Conservation (phyloP, 768 basidiomycete species). For the Lactarius trivialis region DNA sequence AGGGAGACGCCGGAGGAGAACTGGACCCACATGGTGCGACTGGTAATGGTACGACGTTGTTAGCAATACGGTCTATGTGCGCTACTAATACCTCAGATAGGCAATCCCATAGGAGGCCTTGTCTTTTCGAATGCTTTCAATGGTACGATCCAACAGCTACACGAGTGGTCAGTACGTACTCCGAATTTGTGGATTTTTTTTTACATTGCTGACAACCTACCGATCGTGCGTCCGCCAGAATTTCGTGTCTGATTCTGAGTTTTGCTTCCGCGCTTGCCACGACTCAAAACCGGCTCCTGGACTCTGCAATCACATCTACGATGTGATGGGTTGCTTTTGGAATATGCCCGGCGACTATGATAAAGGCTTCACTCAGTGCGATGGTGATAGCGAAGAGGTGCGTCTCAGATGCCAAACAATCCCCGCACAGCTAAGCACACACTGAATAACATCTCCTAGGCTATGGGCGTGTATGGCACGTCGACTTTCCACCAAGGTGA, state of each 20-base stretch:
- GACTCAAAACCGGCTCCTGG: conserved; percentile 44
- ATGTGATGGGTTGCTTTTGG: conserved; percentile 53
- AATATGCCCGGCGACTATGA: conserved; percentile 50
- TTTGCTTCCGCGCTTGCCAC: conserved; percentile 71
- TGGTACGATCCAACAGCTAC: conserved; percentile 48
- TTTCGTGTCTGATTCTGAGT: conserved; percentile 52
- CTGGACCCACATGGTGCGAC: conserved; percentile 65
- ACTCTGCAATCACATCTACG: conserved; percentile 56
- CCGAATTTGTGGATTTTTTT: background rate
- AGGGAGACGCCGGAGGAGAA: conserved; percentile 55
- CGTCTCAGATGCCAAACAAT: conserved; percentile 11
- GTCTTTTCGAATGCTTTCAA: conserved; percentile 72
- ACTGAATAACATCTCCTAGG: conserved; percentile 29
- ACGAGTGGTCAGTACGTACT: conserved; percentile 62
- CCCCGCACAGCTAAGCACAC: background rate
- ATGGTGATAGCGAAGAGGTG: conserved; percentile 47
- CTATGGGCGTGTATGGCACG: conserved; percentile 62
- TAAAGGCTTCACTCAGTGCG: conserved; percentile 38
- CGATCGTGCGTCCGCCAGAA: conserved; percentile 36
- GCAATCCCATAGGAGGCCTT: conserved; percentile 57
- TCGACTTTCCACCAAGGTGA: conserved; percentile 65
- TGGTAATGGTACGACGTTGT: conserved; percentile 38
- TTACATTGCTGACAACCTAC: background rate
- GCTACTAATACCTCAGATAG: conserved; percentile 24
- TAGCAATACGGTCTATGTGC: background rate